phyloP scores from a whole-genome alignment of 2,329 filamentous ascomycete species.

The Paecilomyces formosus region DNA sequence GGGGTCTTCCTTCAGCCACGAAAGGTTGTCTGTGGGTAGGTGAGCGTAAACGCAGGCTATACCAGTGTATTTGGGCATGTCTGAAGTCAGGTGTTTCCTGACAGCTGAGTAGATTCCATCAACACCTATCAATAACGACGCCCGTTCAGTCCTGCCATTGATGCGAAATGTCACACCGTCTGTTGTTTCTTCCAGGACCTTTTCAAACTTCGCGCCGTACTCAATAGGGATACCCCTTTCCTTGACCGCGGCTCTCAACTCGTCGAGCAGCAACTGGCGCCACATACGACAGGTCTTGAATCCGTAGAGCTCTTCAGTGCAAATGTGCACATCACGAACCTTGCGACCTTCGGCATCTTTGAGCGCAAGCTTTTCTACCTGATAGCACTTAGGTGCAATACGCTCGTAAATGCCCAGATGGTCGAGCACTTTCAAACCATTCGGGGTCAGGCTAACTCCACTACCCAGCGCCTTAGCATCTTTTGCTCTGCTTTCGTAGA shows the following conservation, averaged over 20 bases:
- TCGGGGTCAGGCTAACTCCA: background rate
- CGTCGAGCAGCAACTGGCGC: background rate
- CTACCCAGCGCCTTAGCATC: background rate
- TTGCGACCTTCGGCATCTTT: background rate
- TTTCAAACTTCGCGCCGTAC: background rate
- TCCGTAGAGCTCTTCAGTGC: background rate
- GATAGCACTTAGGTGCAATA: background rate
- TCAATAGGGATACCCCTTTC: background rate
- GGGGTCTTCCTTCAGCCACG: slow-evolving; percentile 8
- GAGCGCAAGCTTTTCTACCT: background rate
- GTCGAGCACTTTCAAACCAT: background rate
- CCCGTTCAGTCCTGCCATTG: slow-evolving; percentile 33
- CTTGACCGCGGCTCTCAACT: background rate
- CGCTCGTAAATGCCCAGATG: background rate
- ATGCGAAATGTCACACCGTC: background rate
- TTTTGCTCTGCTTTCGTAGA: background rate
- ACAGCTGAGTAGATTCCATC: slow-evolving; percentile 56
- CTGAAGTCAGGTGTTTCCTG: slow-evolving; percentile 44
- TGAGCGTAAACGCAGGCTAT: slow-evolving; percentile 23
- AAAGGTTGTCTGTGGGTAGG: slow-evolving; percentile 5
- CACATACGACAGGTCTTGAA: background rate
- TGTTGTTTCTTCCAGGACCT: background rate
- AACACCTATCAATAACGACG: slow-evolving; percentile 46
- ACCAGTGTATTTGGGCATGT: slow-evolving; percentile 44
- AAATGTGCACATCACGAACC: background rate